Base-by-base conservation (phyloP, 2,329 filamentous ascomycete genomes). In the Penicillium fuscoglaucum region DNA sequence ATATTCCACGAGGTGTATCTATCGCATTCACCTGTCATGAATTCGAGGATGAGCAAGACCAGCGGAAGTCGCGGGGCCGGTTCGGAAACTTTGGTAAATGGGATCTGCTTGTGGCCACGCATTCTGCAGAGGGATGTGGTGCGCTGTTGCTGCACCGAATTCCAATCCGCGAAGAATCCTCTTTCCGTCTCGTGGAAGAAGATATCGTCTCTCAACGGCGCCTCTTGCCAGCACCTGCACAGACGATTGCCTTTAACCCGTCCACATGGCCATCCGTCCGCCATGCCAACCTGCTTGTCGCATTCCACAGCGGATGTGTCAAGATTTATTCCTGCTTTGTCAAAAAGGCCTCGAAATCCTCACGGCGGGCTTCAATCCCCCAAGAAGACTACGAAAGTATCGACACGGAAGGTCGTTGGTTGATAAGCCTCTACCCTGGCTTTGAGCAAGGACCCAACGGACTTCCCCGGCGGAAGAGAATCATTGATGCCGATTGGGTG, bases 241-340 rank as follows among this genome's bases (percentile, higher is more conserved):
- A 78, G 53, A 79, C 74, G 6, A 75, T 87, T 45, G 69, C 76
- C 1, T 86, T 87, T 74, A 85, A 81, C 58, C 78, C 82, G 15
- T 80, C 81, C 7, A 70, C 78, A 40, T 82, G 80, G 62, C 82
- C 83, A 5, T 80, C 81, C 26, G 70, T 74, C 28, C 79, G 82
- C 13, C 83, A 85, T 68, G 79, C 82, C 0, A 80, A 81, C 45
- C 69, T 87, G 12, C 75, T 88, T 9, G 74, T 87, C 7, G 77
- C 80, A 1, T 83, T 86, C 56, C 69, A 77, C 1, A 78, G 75
- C n/a, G 84, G 85, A 6, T 78, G 76, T 43, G 82, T 84, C 29
- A 83, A 84, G 53, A 75, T 87, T 15, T 85, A 84, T 65, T 82
- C 85, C 53, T 82, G 81, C 28, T 79, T 84, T 21, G 40, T 60